phyloP scores from a whole-genome alignment of 148 eudicot genomes.

The Nyssa sinensis region DNA sequence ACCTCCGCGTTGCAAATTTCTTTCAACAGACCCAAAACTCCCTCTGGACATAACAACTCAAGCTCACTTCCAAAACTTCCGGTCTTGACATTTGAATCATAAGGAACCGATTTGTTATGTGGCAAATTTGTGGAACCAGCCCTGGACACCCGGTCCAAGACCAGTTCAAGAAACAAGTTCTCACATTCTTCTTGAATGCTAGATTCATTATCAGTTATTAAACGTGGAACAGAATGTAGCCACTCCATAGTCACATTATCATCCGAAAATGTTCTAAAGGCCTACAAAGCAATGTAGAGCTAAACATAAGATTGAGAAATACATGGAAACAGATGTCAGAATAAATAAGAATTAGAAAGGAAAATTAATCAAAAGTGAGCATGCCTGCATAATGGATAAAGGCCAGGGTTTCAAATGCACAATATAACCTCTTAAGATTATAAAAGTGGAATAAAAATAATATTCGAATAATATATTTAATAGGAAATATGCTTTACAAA shows the following conservation, averaged over 20 bases:
- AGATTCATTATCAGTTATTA: conserved; percentile 81
- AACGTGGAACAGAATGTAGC: conserved; percentile 89
- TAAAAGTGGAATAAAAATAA: too few relatives aligned
- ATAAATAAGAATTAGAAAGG: neutral
- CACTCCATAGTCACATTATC: conserved; percentile 68
- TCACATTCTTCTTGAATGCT: conserved; percentile 98
- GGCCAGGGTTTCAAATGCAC: neutral
- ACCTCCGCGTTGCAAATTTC: conserved; percentile 83
- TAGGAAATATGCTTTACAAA: neutral
- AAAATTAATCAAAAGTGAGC: neutral
- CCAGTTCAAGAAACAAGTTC: conserved; percentile 76
- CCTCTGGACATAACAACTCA: conserved; percentile 46
- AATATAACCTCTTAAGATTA: too few relatives aligned
- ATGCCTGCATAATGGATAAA: neutral
- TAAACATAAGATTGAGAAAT: neutral
- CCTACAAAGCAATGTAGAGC: conserved; percentile 37
- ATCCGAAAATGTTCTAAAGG: conserved; percentile 62
- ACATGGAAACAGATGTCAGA: neutral
- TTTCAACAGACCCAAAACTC: conserved; percentile 60
- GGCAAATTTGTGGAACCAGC: conserved; percentile 38
- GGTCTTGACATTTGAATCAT: conserved; percentile 25
- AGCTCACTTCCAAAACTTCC: conserved; percentile 37
- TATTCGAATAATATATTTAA: too few relatives aligned
- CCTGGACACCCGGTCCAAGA: conserved; percentile 67
- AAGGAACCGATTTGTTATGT: conserved; percentile 10